A percentile compares a stretch with the other conserved stretches of the same genome.
Evolutionary conservation across 129 eudicot genomes (phyloP).

Genomic region (Escallonia rubra): DNA sequence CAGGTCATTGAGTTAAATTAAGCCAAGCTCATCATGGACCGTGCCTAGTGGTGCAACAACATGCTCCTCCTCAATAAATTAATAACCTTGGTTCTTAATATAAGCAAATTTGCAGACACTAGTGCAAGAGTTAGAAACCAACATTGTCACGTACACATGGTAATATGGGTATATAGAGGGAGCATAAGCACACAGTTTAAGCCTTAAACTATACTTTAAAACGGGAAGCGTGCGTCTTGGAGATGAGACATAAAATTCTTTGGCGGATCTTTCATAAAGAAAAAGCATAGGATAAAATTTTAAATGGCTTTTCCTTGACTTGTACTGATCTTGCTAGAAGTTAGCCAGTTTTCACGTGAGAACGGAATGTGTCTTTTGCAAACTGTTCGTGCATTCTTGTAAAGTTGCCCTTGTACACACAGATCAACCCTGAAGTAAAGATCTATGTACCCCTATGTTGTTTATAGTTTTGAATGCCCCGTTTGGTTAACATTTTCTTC

Average conservation of each 20-base stretch:
- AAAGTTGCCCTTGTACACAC: no score
- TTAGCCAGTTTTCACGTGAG: neutral
- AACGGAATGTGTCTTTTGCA: neutral
- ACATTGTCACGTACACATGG: constrained; percentile 27
- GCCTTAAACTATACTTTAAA: constrained; percentile 17
- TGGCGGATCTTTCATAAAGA: constrained; percentile 1
- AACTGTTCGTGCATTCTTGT: no score
- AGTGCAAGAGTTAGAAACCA: constrained; percentile 25
- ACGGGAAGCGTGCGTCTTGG: constrained; percentile 28
- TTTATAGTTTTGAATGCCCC: no score
- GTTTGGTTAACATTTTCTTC: no score
- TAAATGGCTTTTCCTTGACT: neutral
- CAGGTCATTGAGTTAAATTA: neutral
- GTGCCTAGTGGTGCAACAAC: constrained; percentile 16
- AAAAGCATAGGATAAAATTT: neutral
- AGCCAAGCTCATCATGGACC: neutral
- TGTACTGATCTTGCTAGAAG: no score
- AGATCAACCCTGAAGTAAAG: no score
- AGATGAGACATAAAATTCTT: constrained; percentile 15
- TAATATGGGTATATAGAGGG: constrained; percentile 14
- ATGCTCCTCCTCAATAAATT: neutral
- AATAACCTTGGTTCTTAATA: neutral
- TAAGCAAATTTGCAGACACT: constrained; percentile 5
- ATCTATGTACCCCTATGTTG: no score
- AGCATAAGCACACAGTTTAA: constrained; percentile 34